Evolutionary conservation across 1,284 basidiomycete genomes (phyloP), one percentile per base, ranked within the genome.

Genomic region (Xerocomus alliaceus): DNA sequence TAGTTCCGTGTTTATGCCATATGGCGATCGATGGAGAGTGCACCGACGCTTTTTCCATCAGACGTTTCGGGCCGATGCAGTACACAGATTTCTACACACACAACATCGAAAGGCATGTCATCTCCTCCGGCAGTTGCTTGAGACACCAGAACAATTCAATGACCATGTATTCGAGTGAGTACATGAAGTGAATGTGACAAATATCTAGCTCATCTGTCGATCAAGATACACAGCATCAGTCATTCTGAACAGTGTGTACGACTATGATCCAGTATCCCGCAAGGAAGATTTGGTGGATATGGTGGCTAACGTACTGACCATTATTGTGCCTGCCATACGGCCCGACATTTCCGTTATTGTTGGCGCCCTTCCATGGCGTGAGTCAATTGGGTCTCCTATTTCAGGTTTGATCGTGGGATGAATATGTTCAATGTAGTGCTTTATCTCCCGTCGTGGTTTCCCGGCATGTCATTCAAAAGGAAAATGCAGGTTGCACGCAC

Each of bases 1-100:
- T 58, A 74, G 64, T 37, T 41, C 71, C 0, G 71, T 62, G 0
- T 65, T 79, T 5, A 65, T 78, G 46, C 68, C 68, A 6, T 81
- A 83, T 54, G 73, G 75, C 2, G 69, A 76, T 22, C 41, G n/a
- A 12, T 53, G 52, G 52, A 7, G 52, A n/a, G 20, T 32, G 13
- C 39, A 42, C 29, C 10, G 52, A 9, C 52, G 41, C 2, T 44
- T 53, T 44, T 53, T 44, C n/a, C 52, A 53, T n/a, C 52, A 53
- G 22, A 53, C 52, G 11, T 42, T 53, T 12, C 5, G 52, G 15
- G 22, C 29, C 20, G n/a, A 42, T 5, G 29, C n/a, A 6, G 52
- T 53, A 26, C n/a, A 11, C 29, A 32, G 39, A 42, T 53, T 42
- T 44, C 6, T 31, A 18, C 52, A 28, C 4, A 24, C 6, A 15